Base-by-base conservation (phyloP, 2,329 filamentous ascomycete species). In the Neonectria magnoliae region DNA sequence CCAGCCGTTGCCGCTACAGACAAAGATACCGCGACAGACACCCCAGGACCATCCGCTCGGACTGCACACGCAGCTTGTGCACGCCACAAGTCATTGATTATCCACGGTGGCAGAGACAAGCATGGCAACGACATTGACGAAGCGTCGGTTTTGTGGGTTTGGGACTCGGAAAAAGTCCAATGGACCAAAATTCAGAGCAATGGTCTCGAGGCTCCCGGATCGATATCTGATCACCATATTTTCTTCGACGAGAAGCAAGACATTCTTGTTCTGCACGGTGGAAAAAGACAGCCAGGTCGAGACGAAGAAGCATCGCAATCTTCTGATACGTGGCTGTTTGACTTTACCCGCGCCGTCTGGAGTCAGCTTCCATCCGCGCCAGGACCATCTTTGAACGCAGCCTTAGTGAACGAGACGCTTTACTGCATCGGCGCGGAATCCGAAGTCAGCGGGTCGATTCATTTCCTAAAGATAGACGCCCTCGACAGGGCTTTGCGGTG, bases 341-440 rank as follows among this genome's bases (percentile, higher is more conserved):
- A 71, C 20, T 71, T 71, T 36, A 57, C 51, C 2, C 67, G 57
- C 4, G 48, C 54, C 1, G 7, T 62, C 7, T 71, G 69, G 69
- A 64, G 47, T 3, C 50, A 60, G 9, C 50, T 71, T 0, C 67
- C 69, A 6, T 45, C 60, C 45, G 60, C 57, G 0, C 69, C 69
- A 0, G 62, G 61, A 2, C 29, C 56, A 2, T 29, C 67, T 2
- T 20, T 71, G 4, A 45, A 65, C 0, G 53, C 69, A 2, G 64
- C 65, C 4, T 70, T 71, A 4, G 69, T 71, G 1, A 56, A 68
- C 1, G 60, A 60, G 2, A 70, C 65, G 1, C 18, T 71, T 10
- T 71, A 71, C 44, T 54, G 59, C 14, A 62, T 71, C 45, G 70
- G 69, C 6, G 61, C 64, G 1, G 62, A 62, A 18, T 71, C 69